Evolutionary conservation across 75 land plant genomes (phyloP).

Genomic region (Pseudotsuga menziesii): DNA sequence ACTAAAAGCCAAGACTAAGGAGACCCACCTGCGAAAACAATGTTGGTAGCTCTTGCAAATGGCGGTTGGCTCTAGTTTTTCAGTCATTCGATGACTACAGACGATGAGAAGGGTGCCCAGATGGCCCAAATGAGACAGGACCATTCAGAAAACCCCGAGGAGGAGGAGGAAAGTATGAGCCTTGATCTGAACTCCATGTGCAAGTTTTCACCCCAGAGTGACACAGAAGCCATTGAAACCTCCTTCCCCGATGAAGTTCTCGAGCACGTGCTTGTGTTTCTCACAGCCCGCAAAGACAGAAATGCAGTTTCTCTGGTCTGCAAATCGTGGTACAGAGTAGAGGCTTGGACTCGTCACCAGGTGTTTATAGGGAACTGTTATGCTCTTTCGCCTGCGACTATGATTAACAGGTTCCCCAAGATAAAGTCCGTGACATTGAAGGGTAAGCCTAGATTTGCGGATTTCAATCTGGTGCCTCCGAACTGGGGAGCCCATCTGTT

Average conservation of each 20-base stretch:
- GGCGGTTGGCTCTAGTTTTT: not conserved
- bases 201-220: not conserved
- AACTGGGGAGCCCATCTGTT: slow-evolving; percentile 77
- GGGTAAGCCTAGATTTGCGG: slow-evolving; percentile 82
- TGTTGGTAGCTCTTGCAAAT: not conserved
- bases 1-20: slow-evolving; percentile 2
- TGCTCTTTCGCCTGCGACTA: slow-evolving; percentile 54
- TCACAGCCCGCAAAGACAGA: slow-evolving; percentile 41
- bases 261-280: slow-evolving; percentile 49
- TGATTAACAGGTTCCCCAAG: slow-evolving; percentile 40
- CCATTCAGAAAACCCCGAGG: not conserved
- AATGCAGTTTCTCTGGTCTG: slow-evolving; percentile 65
- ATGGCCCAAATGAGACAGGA: not conserved
- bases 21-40: not conserved
- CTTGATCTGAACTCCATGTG: slow-evolving; percentile 5
- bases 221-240: not conserved
- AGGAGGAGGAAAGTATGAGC: not conserved
- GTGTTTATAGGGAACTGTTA: slow-evolving; percentile 78
- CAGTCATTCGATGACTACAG: not conserved
- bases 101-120: slow-evolving; percentile 7
- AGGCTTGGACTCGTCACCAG: slow-evolving; percentile 31
- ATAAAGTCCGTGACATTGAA: slow-evolving; percentile 50
- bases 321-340: slow-evolving; percentile 57
- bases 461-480: slow-evolving; percentile 69
- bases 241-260: slow-evolving; percentile 61